A percentile compares a stretch with the other conserved stretches of the same genome.
phyloP scores from a whole-genome alignment of 2,329 filamentous ascomycete species.

The Colletotrichum chrysophilum region DNA sequence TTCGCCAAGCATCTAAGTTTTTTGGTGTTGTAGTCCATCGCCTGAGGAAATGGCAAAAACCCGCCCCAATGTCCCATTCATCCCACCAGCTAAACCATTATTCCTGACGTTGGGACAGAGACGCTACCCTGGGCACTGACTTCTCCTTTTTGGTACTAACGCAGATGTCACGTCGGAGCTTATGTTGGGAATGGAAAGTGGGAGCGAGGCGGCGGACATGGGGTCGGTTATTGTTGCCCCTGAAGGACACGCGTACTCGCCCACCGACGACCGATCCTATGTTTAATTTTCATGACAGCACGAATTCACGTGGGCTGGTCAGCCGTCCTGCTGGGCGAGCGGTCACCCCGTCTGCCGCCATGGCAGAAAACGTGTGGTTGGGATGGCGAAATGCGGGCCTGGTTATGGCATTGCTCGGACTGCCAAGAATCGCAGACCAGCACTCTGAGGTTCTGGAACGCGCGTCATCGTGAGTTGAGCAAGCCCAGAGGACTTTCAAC shows the following conservation, averaged over 20 bases:
- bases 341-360: background rate
- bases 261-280: background rate
- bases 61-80: background rate
- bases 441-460: slow-evolving; percentile 2
- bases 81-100: background rate
- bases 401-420: background rate
- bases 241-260: background rate
- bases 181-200: background rate
- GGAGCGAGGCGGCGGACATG: background rate
- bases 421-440: background rate
- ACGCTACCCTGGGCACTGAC: background rate
- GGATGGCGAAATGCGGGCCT: background rate
- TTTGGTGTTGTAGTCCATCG: background rate
- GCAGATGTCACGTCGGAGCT: background rate
- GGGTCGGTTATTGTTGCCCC: background rate
- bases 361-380: background rate
- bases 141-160: background rate
- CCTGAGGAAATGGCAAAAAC: fast-evolving
- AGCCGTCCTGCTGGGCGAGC: background rate
- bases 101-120: background rate
- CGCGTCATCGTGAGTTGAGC: background rate
- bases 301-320: background rate
- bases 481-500: background rate
- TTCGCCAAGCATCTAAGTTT: background rate
- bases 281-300: background rate